Evolutionary conservation across 1,139 yeast genomes (phyloP).

Genomic region (Ashbya aceris): DNA sequence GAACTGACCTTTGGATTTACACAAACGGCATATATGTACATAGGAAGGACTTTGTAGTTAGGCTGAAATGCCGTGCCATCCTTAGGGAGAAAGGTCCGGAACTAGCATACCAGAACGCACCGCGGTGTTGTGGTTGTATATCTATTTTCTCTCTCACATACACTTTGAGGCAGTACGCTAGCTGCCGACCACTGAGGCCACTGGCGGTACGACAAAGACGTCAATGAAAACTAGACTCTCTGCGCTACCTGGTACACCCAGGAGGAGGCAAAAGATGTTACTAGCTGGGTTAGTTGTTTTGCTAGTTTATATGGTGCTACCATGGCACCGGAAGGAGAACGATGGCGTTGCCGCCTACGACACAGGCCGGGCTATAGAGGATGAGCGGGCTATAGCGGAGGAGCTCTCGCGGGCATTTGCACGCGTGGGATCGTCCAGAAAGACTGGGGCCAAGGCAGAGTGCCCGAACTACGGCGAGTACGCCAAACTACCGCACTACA

Average conservation of each 20-base stretch:
- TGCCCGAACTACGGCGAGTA: constrained; percentile 28
- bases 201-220: no score
- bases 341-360: background rate
- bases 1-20: no score
- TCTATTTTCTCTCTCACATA: no score
- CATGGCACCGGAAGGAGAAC: background rate
- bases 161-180: no score
- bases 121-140: no score
- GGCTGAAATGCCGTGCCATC: no score
- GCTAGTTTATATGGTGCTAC: background rate
- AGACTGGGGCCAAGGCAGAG: background rate
- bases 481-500: constrained; percentile 36
- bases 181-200: no score
- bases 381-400: background rate
- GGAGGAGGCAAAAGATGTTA: constrained; percentile 3
- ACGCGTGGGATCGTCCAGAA: background rate
- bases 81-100: no score
- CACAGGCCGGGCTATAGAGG: background rate
- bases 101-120: no score
- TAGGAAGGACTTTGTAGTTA: no score
- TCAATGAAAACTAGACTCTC: background rate
- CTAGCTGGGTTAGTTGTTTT: background rate
- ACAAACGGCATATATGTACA: no score
- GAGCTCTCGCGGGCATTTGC: background rate
- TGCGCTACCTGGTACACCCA: constrained; percentile 4